A percentile compares a stretch with the other conserved stretches of the same genome.
Evolutionary conservation across 495 filamentous ascomycete species (phyloP).

Genomic region (Coniosporium apollinis): DNA sequence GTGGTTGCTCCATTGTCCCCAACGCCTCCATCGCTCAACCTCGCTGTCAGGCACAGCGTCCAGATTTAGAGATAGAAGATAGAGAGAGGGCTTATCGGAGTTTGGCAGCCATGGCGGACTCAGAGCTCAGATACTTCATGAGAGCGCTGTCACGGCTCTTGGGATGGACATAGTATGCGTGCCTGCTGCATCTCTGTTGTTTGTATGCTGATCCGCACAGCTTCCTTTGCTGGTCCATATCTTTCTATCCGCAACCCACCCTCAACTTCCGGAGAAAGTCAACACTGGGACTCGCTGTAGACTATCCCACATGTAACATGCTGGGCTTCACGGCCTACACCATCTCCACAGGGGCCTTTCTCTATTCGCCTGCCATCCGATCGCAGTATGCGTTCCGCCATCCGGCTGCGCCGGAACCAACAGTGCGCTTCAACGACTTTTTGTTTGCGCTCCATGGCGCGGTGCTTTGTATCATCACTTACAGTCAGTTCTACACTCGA

Average conservation of each 20-base stretch:
- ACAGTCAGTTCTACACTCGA: constrained; percentile 52
- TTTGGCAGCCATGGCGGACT: no score
- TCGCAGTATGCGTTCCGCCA: constrained; percentile 74
- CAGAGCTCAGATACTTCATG: no score
- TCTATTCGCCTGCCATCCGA: constrained; percentile 62
- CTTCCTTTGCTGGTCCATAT: constrained; percentile 33
- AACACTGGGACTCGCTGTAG: constrained; percentile 67
- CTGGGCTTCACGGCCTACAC: constrained; percentile 71
- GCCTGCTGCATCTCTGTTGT: background rate
- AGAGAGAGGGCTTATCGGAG: no score
- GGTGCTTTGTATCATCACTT: constrained; percentile 45
- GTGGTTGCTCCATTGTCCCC: no score
- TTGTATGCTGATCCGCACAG: background rate
- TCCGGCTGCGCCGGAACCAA: constrained; percentile 50
- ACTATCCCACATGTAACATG: constrained; percentile 71
- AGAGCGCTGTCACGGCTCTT: no score
- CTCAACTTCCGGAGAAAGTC: constrained; percentile 58
- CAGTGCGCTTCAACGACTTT: constrained; percentile 79
- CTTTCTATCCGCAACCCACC: constrained; percentile 82
- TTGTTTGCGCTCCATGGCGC: constrained; percentile 70
- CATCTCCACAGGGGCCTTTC: constrained; percentile 52
- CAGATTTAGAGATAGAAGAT: no score
- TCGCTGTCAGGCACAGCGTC: no score
- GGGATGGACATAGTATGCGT: background rate
- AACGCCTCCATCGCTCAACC: no score